Base-by-base conservation (phyloP, 1,284 basidiomycete genomes). In the Coniferiporia sulphurascens region DNA sequence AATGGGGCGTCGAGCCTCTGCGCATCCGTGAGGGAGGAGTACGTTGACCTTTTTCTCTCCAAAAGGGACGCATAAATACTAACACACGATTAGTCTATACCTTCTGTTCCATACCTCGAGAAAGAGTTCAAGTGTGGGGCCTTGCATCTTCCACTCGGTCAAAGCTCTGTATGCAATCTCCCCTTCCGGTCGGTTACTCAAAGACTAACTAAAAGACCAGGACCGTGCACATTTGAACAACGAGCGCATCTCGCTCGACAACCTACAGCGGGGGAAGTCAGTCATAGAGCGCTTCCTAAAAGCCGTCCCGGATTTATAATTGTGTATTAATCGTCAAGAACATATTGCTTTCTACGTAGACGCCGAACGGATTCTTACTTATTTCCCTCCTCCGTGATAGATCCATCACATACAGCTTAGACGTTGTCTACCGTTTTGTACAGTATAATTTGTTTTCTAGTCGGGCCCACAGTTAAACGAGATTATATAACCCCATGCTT, bases 11-110 rank as follows among this genome's bases (percentile, higher is more conserved):
- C 27, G 82, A 86, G 62, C 95, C 95, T 2, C 74, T 98, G 64
- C 85, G 89, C 52, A 96, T 97, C 59, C 81, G 95, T 46, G 96
- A 99, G 77, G 96, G 96, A 68, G 96, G 96, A 32, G 91, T 92
- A 70, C 52, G 59, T 58, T 62, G 46, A 61, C 58, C 15, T 59
- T 38, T 46, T 51, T 43, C 5, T 2, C 27, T 27, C 27, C 27
- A 27, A 27, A 27, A 27, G 3, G 27, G 27, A 27, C 5, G 5
- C 27, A 27, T 27, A 27, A 2, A 27, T 2, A 41, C 48, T 34
- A 38, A 52, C 44, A 27, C 38, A 10, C 62, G 27, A 27, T 27
- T 27, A 91, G 90, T 91, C 89, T 8, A 93, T 95, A 54, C 95
- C 95, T 1, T 93, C 92, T 0, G 85, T 98, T 1, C 94, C 94